Evolutionary conservation across 2,329 filamentous ascomycete genomes (phyloP).

Genomic region (Acarospora socialis): DNA sequence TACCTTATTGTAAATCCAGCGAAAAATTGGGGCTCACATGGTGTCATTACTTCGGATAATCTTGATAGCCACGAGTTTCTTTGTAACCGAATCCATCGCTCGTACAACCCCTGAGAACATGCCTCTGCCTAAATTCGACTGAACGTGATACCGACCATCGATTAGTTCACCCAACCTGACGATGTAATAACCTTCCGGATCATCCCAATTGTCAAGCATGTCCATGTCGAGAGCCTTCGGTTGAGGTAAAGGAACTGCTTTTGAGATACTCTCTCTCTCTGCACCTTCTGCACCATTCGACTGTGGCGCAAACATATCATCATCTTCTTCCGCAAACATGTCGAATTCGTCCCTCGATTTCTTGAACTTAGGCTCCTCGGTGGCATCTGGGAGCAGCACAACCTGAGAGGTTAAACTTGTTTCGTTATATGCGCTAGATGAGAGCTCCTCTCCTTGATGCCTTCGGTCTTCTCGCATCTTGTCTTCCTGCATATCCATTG

Average conservation of each 20-base stretch:
- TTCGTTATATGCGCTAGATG: conserved; percentile 44
- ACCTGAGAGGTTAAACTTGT: conserved; percentile 39
- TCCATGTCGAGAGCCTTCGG: conserved; percentile 51
- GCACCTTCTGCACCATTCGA: conserved; percentile 31
- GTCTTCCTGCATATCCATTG: conserved; percentile 75
- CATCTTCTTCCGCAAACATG: conserved; percentile 46
- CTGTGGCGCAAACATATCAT: conserved; percentile 78
- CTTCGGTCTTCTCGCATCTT: conserved; percentile 54
- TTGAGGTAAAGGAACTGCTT: conserved; percentile 35
- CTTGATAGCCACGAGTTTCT: conserved; percentile 81
- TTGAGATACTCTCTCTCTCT: conserved; percentile 31
- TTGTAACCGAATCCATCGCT: conserved; percentile 62
- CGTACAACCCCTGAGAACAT: conserved; percentile 96
- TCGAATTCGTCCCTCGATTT: conserved; percentile 42
- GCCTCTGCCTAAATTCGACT: conserved; percentile 75
- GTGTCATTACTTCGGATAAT: conserved; percentile 95
- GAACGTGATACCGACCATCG: conserved; percentile 77
- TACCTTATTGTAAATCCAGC: conserved; percentile 1
- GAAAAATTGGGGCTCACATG: conserved; percentile 37
- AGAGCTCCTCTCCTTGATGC: conserved; percentile 41
- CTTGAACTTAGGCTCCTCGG: conserved; percentile 24
- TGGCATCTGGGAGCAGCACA: conserved; percentile 31
- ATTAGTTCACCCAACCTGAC: conserved; percentile 83
- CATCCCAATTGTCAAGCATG: conserved; percentile 84
- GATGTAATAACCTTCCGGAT: conserved; percentile 92